Evolutionary conservation across 1,139 yeast species (phyloP).

Genomic region (Yamadazyma sp.): DNA sequence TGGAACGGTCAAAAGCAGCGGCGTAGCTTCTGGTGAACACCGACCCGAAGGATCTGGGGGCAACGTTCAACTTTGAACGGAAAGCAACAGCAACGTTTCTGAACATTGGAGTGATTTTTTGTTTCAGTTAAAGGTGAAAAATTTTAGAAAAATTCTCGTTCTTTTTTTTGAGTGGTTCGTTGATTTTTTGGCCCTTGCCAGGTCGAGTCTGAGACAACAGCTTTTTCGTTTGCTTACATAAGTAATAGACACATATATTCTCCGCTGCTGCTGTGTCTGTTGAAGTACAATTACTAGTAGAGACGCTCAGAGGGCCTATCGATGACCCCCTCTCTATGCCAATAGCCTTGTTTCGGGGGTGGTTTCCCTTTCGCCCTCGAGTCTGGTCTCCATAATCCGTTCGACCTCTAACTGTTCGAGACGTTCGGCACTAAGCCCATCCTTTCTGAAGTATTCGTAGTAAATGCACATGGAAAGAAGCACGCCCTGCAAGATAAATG

Average conservation of each 20-base stretch:
- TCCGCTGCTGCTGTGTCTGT: too few relatives aligned
- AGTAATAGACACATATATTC: background rate
- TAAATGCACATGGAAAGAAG: slow-evolving; percentile 37
- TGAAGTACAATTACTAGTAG: too few relatives aligned
- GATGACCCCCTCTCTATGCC: too few relatives aligned
- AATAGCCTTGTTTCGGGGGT: background rate
- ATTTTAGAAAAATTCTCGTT: too few relatives aligned
- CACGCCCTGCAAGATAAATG: slow-evolving; percentile 64
- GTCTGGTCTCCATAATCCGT: slow-evolving; percentile 31
- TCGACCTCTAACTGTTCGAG: slow-evolving; percentile 35
- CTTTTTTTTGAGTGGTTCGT: too few relatives aligned
- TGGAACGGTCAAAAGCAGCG: slow-evolving; percentile 83
- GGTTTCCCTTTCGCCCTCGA: background rate
- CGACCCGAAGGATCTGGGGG: slow-evolving; percentile 21
- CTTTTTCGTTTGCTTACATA: too few relatives aligned
- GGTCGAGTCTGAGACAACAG: too few relatives aligned
- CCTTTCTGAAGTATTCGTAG: slow-evolving; percentile 33
- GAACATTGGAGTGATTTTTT: slow-evolving; percentile 18
- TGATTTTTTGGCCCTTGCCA: too few relatives aligned
- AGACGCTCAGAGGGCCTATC: too few relatives aligned
- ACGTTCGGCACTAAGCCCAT: slow-evolving; percentile 28
- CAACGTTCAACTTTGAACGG: slow-evolving; percentile 20
- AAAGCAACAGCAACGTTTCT: slow-evolving; percentile 21
- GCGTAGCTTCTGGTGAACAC: slow-evolving; percentile 52
- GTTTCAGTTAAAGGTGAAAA: too few relatives aligned